Percentiles rank a stretch among this genome's conserved stretches.
These are phyloP conservation scores for Hawksworthiomyces lignivorus DNA, from an alignment of 2,329 filamentous ascomycete species.

Conservation along the genomic window DNA sequence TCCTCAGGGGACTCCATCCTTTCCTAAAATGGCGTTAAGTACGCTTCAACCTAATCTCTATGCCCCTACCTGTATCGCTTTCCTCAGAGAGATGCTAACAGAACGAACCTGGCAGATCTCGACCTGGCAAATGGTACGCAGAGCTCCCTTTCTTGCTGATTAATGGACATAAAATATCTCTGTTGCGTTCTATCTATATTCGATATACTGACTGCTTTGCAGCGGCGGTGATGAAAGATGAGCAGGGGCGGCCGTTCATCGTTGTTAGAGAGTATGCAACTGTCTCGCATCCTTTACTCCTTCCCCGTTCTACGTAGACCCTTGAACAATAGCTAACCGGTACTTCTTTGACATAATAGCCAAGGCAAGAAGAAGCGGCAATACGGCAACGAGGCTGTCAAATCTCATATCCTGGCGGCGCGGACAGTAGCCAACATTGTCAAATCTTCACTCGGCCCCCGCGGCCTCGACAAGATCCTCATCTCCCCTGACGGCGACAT, in stretches of 20 bases:
- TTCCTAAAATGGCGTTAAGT: conserved; percentile 52
- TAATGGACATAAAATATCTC: too few species aligned
- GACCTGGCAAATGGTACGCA: conserved; percentile 73
- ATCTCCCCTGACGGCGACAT: conserved; percentile 99
- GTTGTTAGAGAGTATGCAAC: conserved; percentile 85
- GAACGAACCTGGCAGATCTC: conserved; percentile 51
- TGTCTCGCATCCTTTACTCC: neutral
- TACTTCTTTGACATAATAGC: conserved; percentile 39
- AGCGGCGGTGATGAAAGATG: conserved; percentile 85
- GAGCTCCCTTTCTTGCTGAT: conserved; percentile 13
- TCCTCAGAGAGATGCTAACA: too few species aligned
- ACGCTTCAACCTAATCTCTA: conserved; percentile 23
- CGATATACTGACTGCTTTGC: conserved; percentile 10
- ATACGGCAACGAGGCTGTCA: conserved; percentile 94
- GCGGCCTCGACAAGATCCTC: conserved; percentile 96
- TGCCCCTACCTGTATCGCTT: too few species aligned
- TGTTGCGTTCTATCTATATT: too few species aligned
- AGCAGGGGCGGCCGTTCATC: conserved; percentile 94
- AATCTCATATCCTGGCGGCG: conserved; percentile 94
- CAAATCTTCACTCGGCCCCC: conserved; percentile 91
- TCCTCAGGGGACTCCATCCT: conserved; percentile 4
- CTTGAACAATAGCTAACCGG: too few species aligned
- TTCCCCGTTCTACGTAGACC: too few species aligned
- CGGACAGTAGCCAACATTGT: conserved; percentile 95
- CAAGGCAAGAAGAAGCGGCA: conserved; percentile 97